These are phyloP conservation scores for Angomonas deanei DNA, from an alignment of 208 protist genomes.

Conservation along the genomic window DNA sequence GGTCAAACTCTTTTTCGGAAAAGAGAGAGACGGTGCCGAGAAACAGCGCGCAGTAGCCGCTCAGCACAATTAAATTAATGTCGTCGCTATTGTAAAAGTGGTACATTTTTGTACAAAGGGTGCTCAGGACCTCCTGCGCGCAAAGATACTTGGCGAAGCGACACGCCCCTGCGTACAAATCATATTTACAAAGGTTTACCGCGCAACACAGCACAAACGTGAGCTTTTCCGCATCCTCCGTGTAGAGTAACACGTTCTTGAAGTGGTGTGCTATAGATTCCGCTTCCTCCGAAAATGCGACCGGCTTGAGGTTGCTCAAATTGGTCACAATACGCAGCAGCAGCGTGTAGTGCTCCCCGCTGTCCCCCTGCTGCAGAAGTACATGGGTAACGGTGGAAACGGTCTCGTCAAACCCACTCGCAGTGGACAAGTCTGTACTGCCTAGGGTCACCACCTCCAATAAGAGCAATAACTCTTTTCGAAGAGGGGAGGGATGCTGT, in stretches of 20 bases:
- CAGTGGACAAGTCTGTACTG: too few species aligned
- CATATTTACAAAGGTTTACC: slow-evolving; percentile 70
- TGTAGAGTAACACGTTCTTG: not conserved
- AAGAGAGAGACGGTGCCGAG: slow-evolving; percentile 56
- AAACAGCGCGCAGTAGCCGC: slow-evolving; percentile 77
- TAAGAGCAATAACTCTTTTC: slow-evolving; percentile 4
- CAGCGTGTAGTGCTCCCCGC: not conserved
- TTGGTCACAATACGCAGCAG: slow-evolving; percentile 2
- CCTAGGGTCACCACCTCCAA: too few species aligned
- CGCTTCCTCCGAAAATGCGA: not conserved
- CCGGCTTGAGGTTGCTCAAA: slow-evolving; percentile 1
- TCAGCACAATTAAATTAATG: slow-evolving; percentile 57
- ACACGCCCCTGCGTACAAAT: slow-evolving; percentile 14
- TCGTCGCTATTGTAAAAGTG: slow-evolving; percentile 19
- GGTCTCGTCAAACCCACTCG: not conserved
- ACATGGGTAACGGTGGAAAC: not conserved
- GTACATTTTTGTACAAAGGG: slow-evolving; percentile 16
- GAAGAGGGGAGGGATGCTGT: not conserved
- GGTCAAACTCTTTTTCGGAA: not conserved
- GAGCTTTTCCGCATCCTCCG: slow-evolving; percentile 16
- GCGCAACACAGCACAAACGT: slow-evolving; percentile 64
- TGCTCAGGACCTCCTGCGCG: not conserved
- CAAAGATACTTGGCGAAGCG: not conserved
- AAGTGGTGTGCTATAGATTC: not conserved
- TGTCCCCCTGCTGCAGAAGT: not conserved